Evolutionary conservation across 805 yeast genomes (phyloP).

Genomic region (Candida andamanensis): DNA sequence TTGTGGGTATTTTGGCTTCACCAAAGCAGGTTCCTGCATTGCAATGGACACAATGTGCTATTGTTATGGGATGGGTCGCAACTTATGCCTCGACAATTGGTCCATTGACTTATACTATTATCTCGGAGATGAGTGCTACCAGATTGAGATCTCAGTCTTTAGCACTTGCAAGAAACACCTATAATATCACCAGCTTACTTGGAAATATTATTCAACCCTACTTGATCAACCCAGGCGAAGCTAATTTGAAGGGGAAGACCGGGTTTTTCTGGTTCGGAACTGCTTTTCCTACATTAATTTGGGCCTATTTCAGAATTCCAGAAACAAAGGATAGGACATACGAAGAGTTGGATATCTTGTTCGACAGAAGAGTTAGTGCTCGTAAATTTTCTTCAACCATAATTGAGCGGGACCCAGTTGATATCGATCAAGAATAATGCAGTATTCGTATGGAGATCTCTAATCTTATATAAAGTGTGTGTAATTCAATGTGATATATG

Average conservation of each 20-base stretch:
- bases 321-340: too few species aligned
- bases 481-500: too few species aligned
- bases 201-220: constrained; percentile 40
- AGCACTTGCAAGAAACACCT: constrained; percentile 22
- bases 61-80: constrained; percentile 16
- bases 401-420: constrained; percentile 1
- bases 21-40: constrained; percentile 8
- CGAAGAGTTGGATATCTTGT: too few species aligned
- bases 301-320: constrained; percentile 21
- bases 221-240: constrained; percentile 43
- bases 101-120: constrained; percentile 36
- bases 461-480: too few species aligned
- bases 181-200: constrained; percentile 24
- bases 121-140: constrained; percentile 36
- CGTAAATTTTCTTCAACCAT: constrained; percentile 14
- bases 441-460: too few species aligned
- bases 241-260: constrained; percentile 45
- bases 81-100: constrained; percentile 36
- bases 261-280: constrained; percentile 44
- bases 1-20: constrained; percentile 38
- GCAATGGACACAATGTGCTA: constrained; percentile 20
- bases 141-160: constrained; percentile 36
- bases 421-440: constrained; percentile 1
- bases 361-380: constrained; percentile 18
- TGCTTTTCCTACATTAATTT: constrained; percentile 14